Base-by-base conservation (phyloP, 345 rosid species). In the Arabidopsis arenosa region DNA sequence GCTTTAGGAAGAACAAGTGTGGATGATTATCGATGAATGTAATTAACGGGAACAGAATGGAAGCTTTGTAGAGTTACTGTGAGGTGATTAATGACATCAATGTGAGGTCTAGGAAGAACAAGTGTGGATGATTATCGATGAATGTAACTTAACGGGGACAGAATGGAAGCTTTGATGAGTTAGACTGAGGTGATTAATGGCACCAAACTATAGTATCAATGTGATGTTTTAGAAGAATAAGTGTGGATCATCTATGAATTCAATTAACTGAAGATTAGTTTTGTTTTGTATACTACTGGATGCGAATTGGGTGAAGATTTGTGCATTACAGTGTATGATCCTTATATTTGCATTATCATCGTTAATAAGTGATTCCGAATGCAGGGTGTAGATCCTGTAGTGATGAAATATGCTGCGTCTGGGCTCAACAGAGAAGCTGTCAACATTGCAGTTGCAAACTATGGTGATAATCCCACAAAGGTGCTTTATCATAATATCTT, bases 401-500 rank as follows among this genome's bases (percentile, higher is more conserved):
- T 85, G 69, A 86, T 81, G 84, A 90, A 84, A 68, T 93, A 93
- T 70, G 67, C 85, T 73, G 83, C 93, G 13, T 79, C 83, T 6
- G 93, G 95, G 39, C 88, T 87, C 11, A 84, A 68, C 79, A 86
- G 85, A 64, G 97, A 89, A 47, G 93, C 92, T 63, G 93, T 89
- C 76, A 72, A 77, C 28, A 60, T 88, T 53, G 98, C 96, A 1
- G 87, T 93, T 67, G 88, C 95, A 59, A 90, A 83, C 79, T 93
- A 86, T 66, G 97, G 98, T 68, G 98, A 93, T 75, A 85, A 88
- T 82, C 93, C 93, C 55, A 79, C 89, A 8, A 90, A 91, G 94
- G 98, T 91, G 71, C 7, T 49, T 63, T 9, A 47, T 17, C 18
- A n/a, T 18, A 3, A 8, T 44, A 26, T 33, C 48, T 17, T 28